phyloP scores from a whole-genome alignment of 306 rosid genomes.

The Myrica gale region DNA sequence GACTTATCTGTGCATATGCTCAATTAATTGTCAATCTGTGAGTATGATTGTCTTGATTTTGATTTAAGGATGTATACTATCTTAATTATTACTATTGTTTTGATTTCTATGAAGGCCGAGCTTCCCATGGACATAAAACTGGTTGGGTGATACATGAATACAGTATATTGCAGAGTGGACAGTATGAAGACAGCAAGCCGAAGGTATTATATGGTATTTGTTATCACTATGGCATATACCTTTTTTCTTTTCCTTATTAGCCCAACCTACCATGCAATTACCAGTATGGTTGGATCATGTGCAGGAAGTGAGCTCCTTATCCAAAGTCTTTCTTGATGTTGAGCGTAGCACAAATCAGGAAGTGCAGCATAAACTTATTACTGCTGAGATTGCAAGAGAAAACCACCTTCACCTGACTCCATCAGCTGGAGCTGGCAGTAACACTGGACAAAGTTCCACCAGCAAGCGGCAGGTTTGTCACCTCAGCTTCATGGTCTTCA shows the following conservation, averaged over 20 bases:
- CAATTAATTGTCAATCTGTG: too few relatives aligned
- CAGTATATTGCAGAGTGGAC: constrained; percentile 21
- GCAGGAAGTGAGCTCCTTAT: constrained; percentile 42
- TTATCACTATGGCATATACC: not conserved
- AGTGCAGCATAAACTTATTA: too few relatives aligned
- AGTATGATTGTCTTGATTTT: too few relatives aligned
- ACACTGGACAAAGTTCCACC: too few relatives aligned
- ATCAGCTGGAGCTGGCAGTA: not conserved
- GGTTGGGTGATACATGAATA: constrained; percentile 34
- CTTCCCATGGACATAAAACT: constrained; percentile 24
- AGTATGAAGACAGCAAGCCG: constrained; percentile 3
- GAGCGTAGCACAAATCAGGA: too few relatives aligned
- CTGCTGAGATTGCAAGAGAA: not conserved
- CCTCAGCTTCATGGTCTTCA: too few relatives aligned
- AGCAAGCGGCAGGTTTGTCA: too few relatives aligned
- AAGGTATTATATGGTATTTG: constrained; percentile 31
- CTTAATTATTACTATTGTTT: not conserved
- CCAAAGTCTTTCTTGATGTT: too few relatives aligned
- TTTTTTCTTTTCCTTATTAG: constrained; percentile 9
- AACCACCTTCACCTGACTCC: not conserved
- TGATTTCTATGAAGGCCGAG: constrained; percentile 29
- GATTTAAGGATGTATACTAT: too few relatives aligned
- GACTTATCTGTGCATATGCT: too few relatives aligned
- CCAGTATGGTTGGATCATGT: constrained; percentile 35
- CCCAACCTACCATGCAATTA: constrained; percentile 32